phyloP scores from a whole-genome alignment of 2,329 filamentous ascomycete species.

The Xylariaceae sp. region DNA sequence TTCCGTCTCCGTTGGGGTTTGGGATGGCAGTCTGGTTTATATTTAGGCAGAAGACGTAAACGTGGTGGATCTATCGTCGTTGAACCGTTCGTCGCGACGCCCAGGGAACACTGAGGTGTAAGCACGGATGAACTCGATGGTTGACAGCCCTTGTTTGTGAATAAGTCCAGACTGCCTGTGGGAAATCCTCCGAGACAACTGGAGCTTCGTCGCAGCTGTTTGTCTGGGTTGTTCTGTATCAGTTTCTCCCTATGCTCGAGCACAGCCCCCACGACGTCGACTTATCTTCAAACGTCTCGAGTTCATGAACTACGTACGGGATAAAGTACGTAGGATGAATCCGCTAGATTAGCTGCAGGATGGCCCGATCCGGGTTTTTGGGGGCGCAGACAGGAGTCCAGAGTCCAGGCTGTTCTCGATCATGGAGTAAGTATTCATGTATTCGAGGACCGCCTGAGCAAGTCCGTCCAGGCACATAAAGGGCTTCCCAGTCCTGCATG shows the following conservation, averaged over 20 bases:
- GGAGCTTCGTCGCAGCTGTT: too few species aligned
- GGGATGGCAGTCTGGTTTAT: background rate
- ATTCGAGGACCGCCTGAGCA: background rate
- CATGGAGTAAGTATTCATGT: background rate
- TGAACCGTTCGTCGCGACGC: background rate
- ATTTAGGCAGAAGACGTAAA: background rate
- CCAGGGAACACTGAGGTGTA: background rate
- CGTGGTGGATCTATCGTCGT: background rate
- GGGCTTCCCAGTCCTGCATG: background rate
- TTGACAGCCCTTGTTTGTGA: background rate
- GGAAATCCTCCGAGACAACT: too few species aligned
- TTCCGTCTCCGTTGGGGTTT: background rate
- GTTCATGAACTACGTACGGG: background rate
- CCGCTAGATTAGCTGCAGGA: background rate
- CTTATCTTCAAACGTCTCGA: background rate
- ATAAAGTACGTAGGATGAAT: background rate
- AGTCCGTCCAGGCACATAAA: background rate
- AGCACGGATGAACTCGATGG: constrained; percentile 16
- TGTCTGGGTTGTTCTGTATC: too few species aligned
- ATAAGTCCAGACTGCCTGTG: background rate
- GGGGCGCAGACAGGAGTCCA: background rate
- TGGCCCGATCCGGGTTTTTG: background rate
- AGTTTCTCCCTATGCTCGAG: too few species aligned
- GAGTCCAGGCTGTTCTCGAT: background rate
- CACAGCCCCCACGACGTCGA: too few species aligned